These are phyloP conservation scores for Fraxinus sp. DNA, from an alignment of 305 asterid species.

Conservation along the genomic window DNA sequence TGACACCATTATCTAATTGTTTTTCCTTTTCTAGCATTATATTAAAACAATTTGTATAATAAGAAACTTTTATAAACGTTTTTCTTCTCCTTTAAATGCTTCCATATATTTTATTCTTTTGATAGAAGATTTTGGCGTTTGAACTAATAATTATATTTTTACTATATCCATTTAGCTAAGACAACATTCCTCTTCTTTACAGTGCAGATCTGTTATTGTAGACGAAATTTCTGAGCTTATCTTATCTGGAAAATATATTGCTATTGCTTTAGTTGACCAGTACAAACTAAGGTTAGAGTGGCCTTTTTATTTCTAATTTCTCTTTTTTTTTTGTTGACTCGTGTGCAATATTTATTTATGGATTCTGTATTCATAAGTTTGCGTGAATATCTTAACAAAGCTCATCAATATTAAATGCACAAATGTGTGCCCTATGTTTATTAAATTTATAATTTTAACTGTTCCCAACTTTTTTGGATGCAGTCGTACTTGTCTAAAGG, in stretches of 20 bases:
- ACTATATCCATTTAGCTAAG: constrained; percentile 19
- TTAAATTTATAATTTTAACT: background rate
- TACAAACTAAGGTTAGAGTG: constrained; percentile 54
- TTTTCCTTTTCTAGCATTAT: background rate
- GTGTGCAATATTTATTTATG: background rate
- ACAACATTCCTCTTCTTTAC: constrained; percentile 39
- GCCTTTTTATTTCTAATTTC: background rate
- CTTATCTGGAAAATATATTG: constrained; percentile 73
- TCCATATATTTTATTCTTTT: background rate
- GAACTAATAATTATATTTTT: background rate
- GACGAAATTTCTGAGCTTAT: constrained; percentile 59
- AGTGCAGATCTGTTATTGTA: constrained; percentile 81
- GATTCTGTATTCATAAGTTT: constrained; percentile 1
- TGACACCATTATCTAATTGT: background rate
- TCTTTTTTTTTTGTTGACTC: background rate
- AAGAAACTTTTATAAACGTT: background rate
- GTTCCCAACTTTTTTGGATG: background rate
- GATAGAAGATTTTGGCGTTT: constrained; percentile 10
- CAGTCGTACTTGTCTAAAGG: constrained; percentile 58
- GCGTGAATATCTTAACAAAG: background rate
- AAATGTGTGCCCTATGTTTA: background rate
- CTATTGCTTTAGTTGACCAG: constrained; percentile 84
- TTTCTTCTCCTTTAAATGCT: background rate
- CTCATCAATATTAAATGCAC: background rate
- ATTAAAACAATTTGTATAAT: background rate